Evolutionary conservation across 495 filamentous ascomycete species (phyloP), one percentile per base, ranked within the genome.

Genomic region (Glutinoglossum americanum): DNA sequence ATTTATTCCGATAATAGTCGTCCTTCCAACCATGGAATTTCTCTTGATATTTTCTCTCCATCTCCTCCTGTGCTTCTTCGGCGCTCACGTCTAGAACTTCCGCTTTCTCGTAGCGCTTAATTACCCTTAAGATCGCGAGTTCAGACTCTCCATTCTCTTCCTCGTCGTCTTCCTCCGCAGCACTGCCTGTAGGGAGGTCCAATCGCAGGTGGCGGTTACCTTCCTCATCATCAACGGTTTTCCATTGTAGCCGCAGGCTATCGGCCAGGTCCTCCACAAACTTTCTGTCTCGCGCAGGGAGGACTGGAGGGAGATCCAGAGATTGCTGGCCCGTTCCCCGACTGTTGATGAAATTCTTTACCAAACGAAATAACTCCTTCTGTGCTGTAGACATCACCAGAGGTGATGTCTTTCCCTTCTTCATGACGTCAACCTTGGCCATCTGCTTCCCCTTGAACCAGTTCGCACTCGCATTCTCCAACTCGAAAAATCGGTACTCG

Each of bases 21-120:
- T 92, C 78, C 67, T 94, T 96, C 92, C 92, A 99, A 56, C 80
- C 76, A 59, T 78, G 73, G 69, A 96, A 99, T 62, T 86, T 89
- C 60, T 82, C 71, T 56, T 94, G 76, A 67, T 99, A 97, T 64
- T 85, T 85, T 63, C 77, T 73, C 64, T 94, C 79, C 65, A 87
- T 80, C 5, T 82, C 78, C 33, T 74, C 74, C 67, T 90, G 79
- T 21, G 82, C 82, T 59, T 95, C 83, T 65, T 87, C 81, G 1
- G 83, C 70, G 8, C 82, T 84, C 32, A 87, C 66, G 62, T 99
- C 90, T 26, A 93, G 69, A 35, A 90, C 75, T 63, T 86, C 83
- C 44, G 92, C 92, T 60, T 83, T 88, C 60, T 96, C 87, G 65
- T 95, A 99, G 57, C 80, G 82, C 67, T 80, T 87, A 64, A 94